Evolutionary conservation across 352 stramenopile genomes (phyloP).

Genomic region (Phytophthora megakarya): DNA sequence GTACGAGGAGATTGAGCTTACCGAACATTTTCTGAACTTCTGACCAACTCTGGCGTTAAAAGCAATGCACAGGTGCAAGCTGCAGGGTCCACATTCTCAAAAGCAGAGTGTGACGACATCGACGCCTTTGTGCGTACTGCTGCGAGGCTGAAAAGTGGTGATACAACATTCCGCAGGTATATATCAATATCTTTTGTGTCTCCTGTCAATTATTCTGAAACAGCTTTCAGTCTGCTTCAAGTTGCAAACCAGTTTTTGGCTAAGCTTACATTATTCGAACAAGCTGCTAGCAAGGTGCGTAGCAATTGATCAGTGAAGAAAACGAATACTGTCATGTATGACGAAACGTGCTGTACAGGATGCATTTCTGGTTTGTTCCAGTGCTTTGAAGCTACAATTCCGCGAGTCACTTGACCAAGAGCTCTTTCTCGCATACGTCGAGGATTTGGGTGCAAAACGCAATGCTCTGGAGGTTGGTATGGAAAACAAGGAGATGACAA

Average conservation of each 20-base stretch:
- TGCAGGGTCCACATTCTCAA: conserved; percentile 25
- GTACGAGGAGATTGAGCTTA: conserved; percentile 24
- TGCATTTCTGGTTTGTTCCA: conserved; percentile 58
- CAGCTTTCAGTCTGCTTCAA: conserved; percentile 37
- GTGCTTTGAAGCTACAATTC: conserved; percentile 66
- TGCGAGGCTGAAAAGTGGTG: conserved; percentile 36
- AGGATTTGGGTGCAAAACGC: conserved; percentile 49
- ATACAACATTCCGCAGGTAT: conserved; percentile 36
- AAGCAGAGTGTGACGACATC: conserved; percentile 36
- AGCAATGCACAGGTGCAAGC: conserved; percentile 52
- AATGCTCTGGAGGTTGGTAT: conserved; percentile 33
- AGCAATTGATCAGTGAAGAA: not conserved
- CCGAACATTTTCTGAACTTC: not conserved
- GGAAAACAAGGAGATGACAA: not conserved
- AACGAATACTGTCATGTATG: not conserved
- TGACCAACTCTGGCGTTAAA: not conserved
- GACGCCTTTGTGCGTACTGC: conserved; percentile 39
- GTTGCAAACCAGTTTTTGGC: conserved; percentile 35
- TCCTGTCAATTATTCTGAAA: not conserved
- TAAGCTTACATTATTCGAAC: conserved; percentile 54
- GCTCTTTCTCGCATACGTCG: conserved; percentile 58
- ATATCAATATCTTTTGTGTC: not conserved
- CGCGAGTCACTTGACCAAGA: conserved; percentile 56
- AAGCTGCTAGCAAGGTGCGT: conserved; percentile 49
- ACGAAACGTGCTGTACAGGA: conserved; percentile 37